These are phyloP conservation scores for Phoma sp. DNA, from an alignment of 2,329 filamentous ascomycete species.

Conservation along the genomic window DNA sequence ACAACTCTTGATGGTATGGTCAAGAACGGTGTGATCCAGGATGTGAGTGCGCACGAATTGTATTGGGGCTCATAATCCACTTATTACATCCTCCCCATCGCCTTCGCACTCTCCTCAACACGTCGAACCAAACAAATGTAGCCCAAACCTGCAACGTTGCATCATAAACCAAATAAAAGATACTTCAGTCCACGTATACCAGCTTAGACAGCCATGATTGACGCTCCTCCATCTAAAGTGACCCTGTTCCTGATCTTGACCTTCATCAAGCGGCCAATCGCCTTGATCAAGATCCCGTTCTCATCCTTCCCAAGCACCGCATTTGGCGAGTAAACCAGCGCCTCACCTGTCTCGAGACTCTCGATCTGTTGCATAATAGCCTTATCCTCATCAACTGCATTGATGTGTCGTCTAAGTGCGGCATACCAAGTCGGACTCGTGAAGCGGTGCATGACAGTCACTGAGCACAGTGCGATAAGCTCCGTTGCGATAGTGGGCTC, in stretches of 20 bases:
- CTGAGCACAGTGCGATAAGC: constrained; percentile 73
- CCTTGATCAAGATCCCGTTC: constrained; percentile 17
- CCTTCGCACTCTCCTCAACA: no score
- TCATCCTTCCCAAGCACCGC: constrained; percentile 48
- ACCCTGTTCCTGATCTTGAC: constrained; percentile 36
- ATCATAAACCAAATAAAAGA: no score
- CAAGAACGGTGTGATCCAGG: no score
- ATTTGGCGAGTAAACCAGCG: constrained; percentile 58
- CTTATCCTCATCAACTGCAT: constrained; percentile 39
- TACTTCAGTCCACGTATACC: no score
- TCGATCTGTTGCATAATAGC: constrained; percentile 57
- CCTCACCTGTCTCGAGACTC: constrained; percentile 57
- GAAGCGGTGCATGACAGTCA: constrained; percentile 78
- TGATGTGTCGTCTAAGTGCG: constrained; percentile 55
- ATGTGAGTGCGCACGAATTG: no score
- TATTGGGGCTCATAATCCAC: no score
- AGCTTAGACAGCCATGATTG: constrained; percentile 67
- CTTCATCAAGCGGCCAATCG: constrained; percentile 23
- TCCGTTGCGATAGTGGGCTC: constrained; percentile 75
- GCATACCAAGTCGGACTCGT: constrained; percentile 69
- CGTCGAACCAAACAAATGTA: no score
- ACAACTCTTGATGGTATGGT: no score
- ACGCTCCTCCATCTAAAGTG: constrained; percentile 50
- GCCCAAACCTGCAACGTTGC: no score
- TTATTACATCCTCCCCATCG: no score